Evolutionary conservation across 179 eudicot genomes (phyloP).

Genomic region (Heliamphora pulchella): DNA sequence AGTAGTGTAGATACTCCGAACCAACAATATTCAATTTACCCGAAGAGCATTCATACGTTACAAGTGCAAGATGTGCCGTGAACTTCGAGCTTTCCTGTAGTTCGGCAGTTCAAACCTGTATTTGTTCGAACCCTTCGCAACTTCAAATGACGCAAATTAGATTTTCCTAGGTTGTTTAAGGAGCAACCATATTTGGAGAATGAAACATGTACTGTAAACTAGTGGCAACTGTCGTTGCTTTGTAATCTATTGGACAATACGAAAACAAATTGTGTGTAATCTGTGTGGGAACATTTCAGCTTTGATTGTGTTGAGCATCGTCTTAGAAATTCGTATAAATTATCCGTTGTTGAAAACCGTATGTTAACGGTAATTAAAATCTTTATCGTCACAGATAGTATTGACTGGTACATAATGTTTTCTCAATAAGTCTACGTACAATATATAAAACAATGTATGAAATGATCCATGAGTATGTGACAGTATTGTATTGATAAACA

Average conservation of each 20-base stretch:
- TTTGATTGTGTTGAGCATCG: too few species aligned
- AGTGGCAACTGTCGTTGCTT: slow-evolving; percentile 16
- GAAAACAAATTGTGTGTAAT: not conserved
- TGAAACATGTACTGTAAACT: not conserved
- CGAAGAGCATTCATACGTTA: slow-evolving; percentile 13
- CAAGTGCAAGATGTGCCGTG: not conserved
- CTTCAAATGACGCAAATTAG: not conserved
- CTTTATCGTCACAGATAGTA: too few species aligned
- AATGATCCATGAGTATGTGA: too few species aligned
- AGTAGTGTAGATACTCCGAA: slow-evolving; percentile 22
- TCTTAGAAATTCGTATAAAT: too few species aligned
- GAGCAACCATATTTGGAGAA: not conserved
- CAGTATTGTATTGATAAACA: too few species aligned
- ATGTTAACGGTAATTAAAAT: too few species aligned
- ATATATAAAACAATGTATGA: too few species aligned
- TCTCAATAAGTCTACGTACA: too few species aligned
- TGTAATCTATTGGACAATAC: not conserved
- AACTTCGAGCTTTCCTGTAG: not conserved
- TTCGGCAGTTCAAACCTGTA: not conserved
- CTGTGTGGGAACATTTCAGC: too few species aligned
- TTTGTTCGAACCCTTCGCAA: not conserved
- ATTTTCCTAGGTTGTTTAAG: not conserved
- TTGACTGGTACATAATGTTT: too few species aligned
- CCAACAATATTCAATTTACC: slow-evolving; percentile 15
- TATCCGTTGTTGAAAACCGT: too few species aligned